Evolutionary conservation across 2,329 filamentous ascomycete genomes (phyloP).

Genomic region (Neofusicoccum kwambonambiense): DNA sequence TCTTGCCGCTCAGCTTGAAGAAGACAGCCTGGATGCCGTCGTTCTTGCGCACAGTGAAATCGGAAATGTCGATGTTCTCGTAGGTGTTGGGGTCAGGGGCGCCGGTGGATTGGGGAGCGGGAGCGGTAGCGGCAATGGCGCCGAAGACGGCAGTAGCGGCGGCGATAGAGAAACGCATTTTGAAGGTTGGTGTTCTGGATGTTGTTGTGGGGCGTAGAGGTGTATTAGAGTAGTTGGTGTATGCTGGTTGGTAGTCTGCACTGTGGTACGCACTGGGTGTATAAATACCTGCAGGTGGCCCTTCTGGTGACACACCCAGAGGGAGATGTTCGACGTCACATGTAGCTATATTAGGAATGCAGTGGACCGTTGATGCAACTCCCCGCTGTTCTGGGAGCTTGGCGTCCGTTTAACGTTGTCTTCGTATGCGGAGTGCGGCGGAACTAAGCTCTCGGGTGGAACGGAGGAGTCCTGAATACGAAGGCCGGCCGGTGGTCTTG

Average conservation of each 20-base stretch:
- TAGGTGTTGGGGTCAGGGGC: not conserved
- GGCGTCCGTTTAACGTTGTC: no score
- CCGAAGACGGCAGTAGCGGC: constrained; percentile 23
- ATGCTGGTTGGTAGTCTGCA: not conserved
- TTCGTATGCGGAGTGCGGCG: constrained; percentile 2
- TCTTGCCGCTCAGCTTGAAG: constrained; percentile 5
- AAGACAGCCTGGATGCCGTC: constrained; percentile 12
- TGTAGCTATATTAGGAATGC: not conserved
- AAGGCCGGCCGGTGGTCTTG: not conserved
- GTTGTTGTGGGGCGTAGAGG: no score
- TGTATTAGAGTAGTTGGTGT: no score
- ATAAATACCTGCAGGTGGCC: not conserved
- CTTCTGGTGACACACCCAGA: not conserved
- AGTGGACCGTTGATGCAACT: not conserved
- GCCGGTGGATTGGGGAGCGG: not conserved
- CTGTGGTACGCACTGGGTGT: not conserved
- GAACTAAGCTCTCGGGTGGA: not conserved
- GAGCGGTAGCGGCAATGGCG: not conserved
- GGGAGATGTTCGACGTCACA: not conserved
- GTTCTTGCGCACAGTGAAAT: constrained; percentile 14
- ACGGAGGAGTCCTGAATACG: not conserved
- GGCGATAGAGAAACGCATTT: constrained; percentile 39
- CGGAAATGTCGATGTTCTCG: constrained; percentile 11
- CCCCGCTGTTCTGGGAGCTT: not conserved
- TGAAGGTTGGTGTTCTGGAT: constrained; percentile 17